Base-by-base conservation (phyloP, 768 basidiomycete genomes). In the Naganishia kalamii region DNA sequence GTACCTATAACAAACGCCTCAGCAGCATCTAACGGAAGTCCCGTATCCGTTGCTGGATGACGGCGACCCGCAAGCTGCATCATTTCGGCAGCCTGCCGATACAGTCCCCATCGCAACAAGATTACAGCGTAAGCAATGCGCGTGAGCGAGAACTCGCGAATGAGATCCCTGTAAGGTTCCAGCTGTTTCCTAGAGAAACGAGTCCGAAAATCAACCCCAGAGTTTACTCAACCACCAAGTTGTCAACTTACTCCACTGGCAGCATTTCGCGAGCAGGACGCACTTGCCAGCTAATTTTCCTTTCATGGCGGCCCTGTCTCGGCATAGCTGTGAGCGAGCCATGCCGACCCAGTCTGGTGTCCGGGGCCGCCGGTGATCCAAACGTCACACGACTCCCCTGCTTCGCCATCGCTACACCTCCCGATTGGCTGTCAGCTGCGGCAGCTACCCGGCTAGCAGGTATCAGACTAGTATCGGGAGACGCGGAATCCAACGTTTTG, bases 111-210 rank as follows among this genome's bases (percentile, higher is more conserved):
- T 1, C 74, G 73, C 37, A 73, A 69, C 8, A 77, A 68, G 60
- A 72, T 72, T 62, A 75, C 74, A 4, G 72, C 71, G 66, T 77
- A 77, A 12, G 71, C 65, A 4, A 71, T 41, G 23, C 71, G 72
- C 60, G 66, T 72, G 29, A 60, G 61, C 13, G 68, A 65, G 7
- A 62, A 68, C 1, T 70, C 63, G 10, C 72, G 62, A 13, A 75
- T 59, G 6, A 67, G 21, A 2, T 63, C 13, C 37, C 62, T 49
- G 62, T 17, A 60, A 3, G 69, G 69, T 23, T 62, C 25, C 29
- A 65, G 25, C 7, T 25, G 33, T 32, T 33, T 13, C 29, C 33
- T 40, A 21, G 12, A 7, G 15, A 21, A 65, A 37, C 72, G 68
- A n/a, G 40, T 21, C 30, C 52, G 54, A 19, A 72, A 52, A 33